Evolutionary conservation across 2,329 filamentous ascomycete species (phyloP).

Genomic region (Penicillium sp.): DNA sequence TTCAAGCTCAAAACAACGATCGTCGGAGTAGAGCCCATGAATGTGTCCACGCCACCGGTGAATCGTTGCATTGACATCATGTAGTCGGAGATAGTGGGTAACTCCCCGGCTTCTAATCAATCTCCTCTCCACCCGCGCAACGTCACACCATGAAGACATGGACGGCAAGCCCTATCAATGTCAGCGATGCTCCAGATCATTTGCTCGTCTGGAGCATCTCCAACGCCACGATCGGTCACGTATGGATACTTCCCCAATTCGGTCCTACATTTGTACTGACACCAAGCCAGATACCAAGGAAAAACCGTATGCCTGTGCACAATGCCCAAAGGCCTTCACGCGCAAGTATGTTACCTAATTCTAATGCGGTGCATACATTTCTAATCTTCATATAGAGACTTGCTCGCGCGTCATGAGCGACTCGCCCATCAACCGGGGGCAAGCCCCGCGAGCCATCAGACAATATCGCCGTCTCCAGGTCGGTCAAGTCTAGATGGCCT

Average conservation of each 20-base stretch:
- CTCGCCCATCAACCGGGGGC: constrained; percentile 24
- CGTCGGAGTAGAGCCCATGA: no score
- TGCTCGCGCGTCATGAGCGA: constrained; percentile 34
- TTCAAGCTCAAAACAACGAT: no score
- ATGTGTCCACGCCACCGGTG: no score
- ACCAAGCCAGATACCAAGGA: constrained; percentile 34
- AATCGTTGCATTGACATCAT: background rate
- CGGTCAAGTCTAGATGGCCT: constrained; percentile 27
- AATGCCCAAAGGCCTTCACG: constrained; percentile 37
- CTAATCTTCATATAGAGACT: constrained; percentile 25
- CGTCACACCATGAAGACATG: constrained; percentile 12
- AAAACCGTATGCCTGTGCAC: constrained; percentile 31
- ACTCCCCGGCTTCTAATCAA: background rate
- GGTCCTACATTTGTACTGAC: constrained; percentile 3
- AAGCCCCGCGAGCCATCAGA: constrained; percentile 12
- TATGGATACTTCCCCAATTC: constrained; percentile 13
- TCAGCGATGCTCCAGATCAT: constrained; percentile 30
- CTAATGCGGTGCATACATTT: background rate
- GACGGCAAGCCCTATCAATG: constrained; percentile 29
- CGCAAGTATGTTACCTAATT: constrained; percentile 27
- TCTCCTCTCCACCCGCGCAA: background rate
- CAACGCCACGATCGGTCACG: constrained; percentile 38
- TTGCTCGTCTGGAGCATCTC: constrained; percentile 37
- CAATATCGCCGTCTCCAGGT: constrained; percentile 18
- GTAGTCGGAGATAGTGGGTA: background rate